phyloP scores from a whole-genome alignment of 176 grass and related monocot species.

The Aechmea fasciata region DNA sequence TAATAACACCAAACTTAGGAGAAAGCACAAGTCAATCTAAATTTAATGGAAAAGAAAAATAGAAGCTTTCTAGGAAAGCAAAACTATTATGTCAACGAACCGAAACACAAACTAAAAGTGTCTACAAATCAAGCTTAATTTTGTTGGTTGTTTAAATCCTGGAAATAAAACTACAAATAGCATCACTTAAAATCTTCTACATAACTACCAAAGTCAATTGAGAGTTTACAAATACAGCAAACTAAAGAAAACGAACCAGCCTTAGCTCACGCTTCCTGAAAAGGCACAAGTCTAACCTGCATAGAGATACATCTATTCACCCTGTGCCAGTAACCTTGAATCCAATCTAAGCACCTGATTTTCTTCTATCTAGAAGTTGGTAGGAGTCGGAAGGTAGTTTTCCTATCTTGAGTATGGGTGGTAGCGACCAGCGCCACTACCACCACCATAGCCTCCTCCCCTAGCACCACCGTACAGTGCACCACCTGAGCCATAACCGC shows the following conservation, averaged over 20 bases:
- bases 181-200: not conserved
- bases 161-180: not conserved
- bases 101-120: not conserved
- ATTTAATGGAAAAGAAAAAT: no score
- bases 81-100: not conserved
- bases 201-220: not conserved
- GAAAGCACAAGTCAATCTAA: no score
- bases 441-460: conserved; percentile 50
- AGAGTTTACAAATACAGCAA: not conserved
- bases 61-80: no score
- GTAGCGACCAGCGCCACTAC: conserved; percentile 50
- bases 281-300: not conserved
- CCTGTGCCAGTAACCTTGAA: not conserved
- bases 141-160: not conserved
- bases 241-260: not conserved
- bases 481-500: conserved; percentile 28
- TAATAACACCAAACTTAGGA: no score
- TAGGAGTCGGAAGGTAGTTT: conserved; percentile 12
- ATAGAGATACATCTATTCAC: not conserved
- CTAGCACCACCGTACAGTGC: conserved; percentile 48
- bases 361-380: conserved; percentile 21
- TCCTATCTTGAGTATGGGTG: conserved; percentile 79
- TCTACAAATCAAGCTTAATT: conserved; percentile 3
- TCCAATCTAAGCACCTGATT: not conserved
- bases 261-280: not conserved